Base-by-base conservation (phyloP, 2,329 filamentous ascomycete species). In the Trichoderma sp. region DNA sequence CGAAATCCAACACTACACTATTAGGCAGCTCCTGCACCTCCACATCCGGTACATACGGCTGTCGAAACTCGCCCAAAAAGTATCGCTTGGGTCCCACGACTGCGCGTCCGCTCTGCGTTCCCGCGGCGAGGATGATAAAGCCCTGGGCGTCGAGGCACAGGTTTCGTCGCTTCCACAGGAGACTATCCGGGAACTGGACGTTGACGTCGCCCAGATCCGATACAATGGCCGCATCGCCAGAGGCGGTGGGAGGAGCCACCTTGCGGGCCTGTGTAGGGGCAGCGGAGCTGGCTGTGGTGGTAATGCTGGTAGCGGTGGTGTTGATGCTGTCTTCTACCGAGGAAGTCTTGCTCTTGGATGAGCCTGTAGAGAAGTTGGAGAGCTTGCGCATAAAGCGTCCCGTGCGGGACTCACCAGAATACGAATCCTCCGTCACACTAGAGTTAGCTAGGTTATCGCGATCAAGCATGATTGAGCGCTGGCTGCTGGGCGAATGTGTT, bases 141-240 rank as follows among this genome's bases (percentile, higher is more conserved):
- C 95, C 96, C 70, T 91, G 86, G 10, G 89, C 88, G 78, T 98
- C 94, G 68, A 99, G 88, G 72, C 91, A 91, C 81, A 97, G 89
- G 75, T 91, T 94, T 70, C 96, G 89, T 67, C 95, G 91, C 83
- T 98, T 99, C 96, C 96, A 99, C 14, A 99, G 86, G 58, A 99
- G 85, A 67, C 93, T 97, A 77, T 98, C 95, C 0, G 96, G 96
- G 78, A 99, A 97, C 78, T 99, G 96, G 13, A 98, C 92, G 75
- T 99, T 98, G 72, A 99, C 91, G 76, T 97, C 93, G 60, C 94
- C 93, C 79, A 97, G 87, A 71, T 91, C 89, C 4, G 92, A 85
- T 31, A 90, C 85, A 64, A 89, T 82, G 59, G 79, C 80, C 0
- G 81, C 75, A 24, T 75, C 73, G 11, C 75, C 76, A 2, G 76